Base-by-base conservation (phyloP, 2,329 filamentous ascomycete genomes). In the Alternaria hordeiaustralica region DNA sequence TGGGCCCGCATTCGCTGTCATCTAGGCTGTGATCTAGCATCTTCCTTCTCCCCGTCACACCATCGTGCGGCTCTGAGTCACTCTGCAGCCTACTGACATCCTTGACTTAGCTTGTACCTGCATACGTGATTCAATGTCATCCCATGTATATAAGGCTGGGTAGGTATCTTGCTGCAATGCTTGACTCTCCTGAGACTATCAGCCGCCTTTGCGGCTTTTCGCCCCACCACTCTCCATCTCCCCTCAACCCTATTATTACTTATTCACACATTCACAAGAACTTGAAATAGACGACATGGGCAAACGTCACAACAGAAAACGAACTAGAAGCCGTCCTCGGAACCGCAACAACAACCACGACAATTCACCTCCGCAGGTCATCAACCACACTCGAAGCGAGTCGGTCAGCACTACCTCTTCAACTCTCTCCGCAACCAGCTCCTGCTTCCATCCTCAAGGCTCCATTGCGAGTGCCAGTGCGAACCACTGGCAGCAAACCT, bases 291-390 rank as follows among this genome's bases (percentile, higher is more conserved):
- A 58, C 46, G 49, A 55, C 43, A 82, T 83, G 81, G 79, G 79
- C 65, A 79, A 82, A 68, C 76, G 80, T 66, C 81, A 82, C 72
- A 83, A 83, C 71, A 75, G 81, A 65, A 82, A 80, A 65, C 79
- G 81, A 57, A 82, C 79, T 20, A 75, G 81, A 64, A 81, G 79
- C 69, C 78, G 81, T 36, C 80, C 80, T 51, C 78, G 81, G 54
- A 78, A 81, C 67, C 78, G 79, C 60, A 73, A 78, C 62, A 67
- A 70, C 46, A 58, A 61, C 50, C 73, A 78, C 61, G 65, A 68
- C 44, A 66, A 58, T 62, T 73, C 63, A n/a, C 18, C 60, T 26
- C 57, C 44, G 25, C 56, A 47, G 36, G 46, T 54, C 58, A 67
- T 68, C 65, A 73, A 69, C 55, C 78, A 76, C 67, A 65, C 60